Conservation (phyloP, 2,329 filamentous ascomycete genomes). For the Ophiostoma pallidulum region DNA sequence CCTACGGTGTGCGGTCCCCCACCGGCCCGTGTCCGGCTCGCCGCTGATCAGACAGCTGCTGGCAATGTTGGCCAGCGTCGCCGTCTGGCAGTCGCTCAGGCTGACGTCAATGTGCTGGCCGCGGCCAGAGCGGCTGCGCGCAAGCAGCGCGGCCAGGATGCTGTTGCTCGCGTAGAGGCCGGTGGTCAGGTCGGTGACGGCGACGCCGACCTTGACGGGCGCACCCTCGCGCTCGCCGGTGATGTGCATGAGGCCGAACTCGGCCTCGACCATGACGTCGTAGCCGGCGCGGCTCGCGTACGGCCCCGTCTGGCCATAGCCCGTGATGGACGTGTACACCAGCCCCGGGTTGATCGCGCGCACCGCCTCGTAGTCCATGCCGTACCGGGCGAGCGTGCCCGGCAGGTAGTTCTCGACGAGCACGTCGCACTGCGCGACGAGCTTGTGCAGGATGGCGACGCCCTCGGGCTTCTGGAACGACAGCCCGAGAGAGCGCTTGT, state of each 20-base stretch:
- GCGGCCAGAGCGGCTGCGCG: slow-evolving; percentile 60
- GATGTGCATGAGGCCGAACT: slow-evolving; percentile 98
- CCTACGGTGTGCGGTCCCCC: slow-evolving; percentile 91
- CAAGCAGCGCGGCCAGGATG: slow-evolving; percentile 87
- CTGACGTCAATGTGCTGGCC: slow-evolving; percentile 91
- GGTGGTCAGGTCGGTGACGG: slow-evolving; percentile 91
- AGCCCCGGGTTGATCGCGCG: slow-evolving; percentile 72
- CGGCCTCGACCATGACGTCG: slow-evolving; percentile 98
- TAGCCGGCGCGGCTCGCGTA: slow-evolving; percentile 84
- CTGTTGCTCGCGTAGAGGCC: slow-evolving; percentile 92
- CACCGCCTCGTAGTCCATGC: slow-evolving; percentile 77
- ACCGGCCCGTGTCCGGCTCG: slow-evolving; percentile 76
- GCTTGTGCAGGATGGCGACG: slow-evolving; percentile 75
- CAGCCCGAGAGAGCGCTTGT: slow-evolving; percentile 88
- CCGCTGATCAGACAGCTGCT: slow-evolving; percentile 85
- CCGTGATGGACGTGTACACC: slow-evolving; percentile 93
- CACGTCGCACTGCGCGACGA: slow-evolving; percentile 79
- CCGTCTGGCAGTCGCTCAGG: slow-evolving; percentile 89
- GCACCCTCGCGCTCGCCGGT: slow-evolving; percentile 80
- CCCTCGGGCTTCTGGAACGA: slow-evolving; percentile 83
- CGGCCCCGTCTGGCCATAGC: slow-evolving; percentile 91
- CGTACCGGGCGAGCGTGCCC: slow-evolving; percentile 79
- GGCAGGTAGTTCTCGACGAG: slow-evolving; percentile 96
- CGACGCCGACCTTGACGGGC: slow-evolving; percentile 94
- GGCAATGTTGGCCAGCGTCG: slow-evolving; percentile 89